These are phyloP conservation scores for Ceratobasidium sp. DNA, from an alignment of 1,284 basidiomycete species.

Conservation along the genomic window DNA sequence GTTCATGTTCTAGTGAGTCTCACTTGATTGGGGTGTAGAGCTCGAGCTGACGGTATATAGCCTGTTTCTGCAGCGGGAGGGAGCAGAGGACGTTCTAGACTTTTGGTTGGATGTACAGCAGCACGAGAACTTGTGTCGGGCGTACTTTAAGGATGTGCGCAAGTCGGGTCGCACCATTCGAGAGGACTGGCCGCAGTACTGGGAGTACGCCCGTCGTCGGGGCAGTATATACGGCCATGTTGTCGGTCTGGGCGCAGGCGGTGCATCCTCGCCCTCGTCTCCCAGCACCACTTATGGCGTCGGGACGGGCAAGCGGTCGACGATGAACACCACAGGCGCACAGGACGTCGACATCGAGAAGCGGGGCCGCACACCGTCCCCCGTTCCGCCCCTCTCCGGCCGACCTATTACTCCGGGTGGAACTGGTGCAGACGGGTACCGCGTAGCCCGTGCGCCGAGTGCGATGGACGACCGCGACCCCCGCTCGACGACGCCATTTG, in stretches of 20 bases:
- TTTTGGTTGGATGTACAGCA: slow-evolving; percentile 99
- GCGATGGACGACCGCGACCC: slow-evolving; percentile 57
- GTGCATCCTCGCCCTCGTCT: slow-evolving; percentile 47
- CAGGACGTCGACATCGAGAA: slow-evolving; percentile 72
- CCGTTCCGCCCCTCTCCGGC: slow-evolving; percentile 28
- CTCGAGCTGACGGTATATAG: slow-evolving; percentile 55
- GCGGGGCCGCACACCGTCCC: slow-evolving; percentile 36
- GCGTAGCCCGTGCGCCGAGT: slow-evolving; percentile 31
- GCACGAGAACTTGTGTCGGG: slow-evolving; percentile 97
- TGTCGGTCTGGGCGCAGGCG: slow-evolving; percentile 71
- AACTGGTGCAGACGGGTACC: slow-evolving; percentile 41
- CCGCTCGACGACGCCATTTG: slow-evolving; percentile 82
- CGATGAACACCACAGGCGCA: slow-evolving; percentile 63
- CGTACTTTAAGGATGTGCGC: slow-evolving; percentile 97
- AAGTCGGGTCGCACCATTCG: slow-evolving; percentile 91
- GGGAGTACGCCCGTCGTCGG: slow-evolving; percentile 85
- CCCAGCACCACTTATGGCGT: slow-evolving; percentile 54
- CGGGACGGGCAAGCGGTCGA: slow-evolving; percentile 72
- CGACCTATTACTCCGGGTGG: slow-evolving; percentile 55
- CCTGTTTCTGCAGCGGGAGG: slow-evolving; percentile 91
- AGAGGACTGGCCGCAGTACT: slow-evolving; percentile 98
- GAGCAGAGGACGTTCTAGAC: slow-evolving; percentile 94
- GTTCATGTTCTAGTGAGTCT: slow-evolving; percentile 95
- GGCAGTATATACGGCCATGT: slow-evolving; percentile 92
- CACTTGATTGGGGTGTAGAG: slow-evolving; percentile 14